Base-by-base conservation (phyloP, 2,329 filamentous ascomycete species). In the Sphaerostilbella broomeana region DNA sequence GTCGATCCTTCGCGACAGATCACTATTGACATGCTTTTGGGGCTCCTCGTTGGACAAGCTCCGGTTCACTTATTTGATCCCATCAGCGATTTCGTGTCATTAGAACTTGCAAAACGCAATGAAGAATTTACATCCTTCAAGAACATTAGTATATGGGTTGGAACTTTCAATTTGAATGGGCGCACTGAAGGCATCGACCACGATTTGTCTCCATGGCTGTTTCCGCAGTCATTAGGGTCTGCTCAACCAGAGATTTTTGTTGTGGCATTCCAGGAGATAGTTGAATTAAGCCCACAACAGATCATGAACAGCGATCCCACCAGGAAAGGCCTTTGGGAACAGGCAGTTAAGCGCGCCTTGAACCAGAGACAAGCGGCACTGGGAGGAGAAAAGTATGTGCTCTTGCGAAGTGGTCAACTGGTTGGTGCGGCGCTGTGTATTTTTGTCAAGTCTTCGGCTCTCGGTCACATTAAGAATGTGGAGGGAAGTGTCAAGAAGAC, bases 231-330 rank as follows among this genome's bases (percentile, higher is more conserved):
- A 1, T 36, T 72, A 8, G 72, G 77, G 5, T 60, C 77, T 4
- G 69, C 76, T 32, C 79, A 85, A 45, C 89, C 92, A 5, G 85
- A 90, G 43, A 85, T 98, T 25, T 80, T 94, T 36, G 88, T 84
- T 6, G 81, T 95, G 12, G 92, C 87, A 0, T 97, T 98, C 53
- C 92, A 98, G 57, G 92, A 98, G 61, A 97, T 98, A 47, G 92
- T 98, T n/a, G 86, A 95, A 56, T 69, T 98, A 32, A 95, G 87
- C 52, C 92, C 94, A 12, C 90, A 97, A 59, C 92, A 98, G 56
- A 97, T 98, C 55, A 95, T 98, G 88, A 95, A 94, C 49, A 97
- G 89, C 44, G 90, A 98, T 57, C 92, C 92, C 1, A 79, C 81
- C 3, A 77, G 86, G 38, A 86, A 90, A 49, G 81, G 87, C 47